Conservation (phyloP, 805 yeast genomes). For the Candida hungchunana region DNA sequence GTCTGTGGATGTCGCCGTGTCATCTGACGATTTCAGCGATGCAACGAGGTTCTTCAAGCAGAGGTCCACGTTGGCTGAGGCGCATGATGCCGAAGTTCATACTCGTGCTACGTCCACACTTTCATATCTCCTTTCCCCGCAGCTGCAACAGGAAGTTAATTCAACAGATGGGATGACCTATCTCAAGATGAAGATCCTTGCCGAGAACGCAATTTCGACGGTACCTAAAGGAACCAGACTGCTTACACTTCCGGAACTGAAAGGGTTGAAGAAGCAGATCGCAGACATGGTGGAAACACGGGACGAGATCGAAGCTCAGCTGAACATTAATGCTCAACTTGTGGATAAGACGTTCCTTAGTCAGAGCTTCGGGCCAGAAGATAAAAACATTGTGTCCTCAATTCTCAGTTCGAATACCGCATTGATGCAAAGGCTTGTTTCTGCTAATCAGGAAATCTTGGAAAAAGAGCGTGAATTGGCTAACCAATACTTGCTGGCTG, state of each 20-base stretch:
- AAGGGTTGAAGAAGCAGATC: slow-evolving; percentile 6
- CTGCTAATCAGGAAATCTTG: slow-evolving; percentile 9
- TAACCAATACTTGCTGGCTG: slow-evolving; percentile 19
- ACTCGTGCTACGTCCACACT: slow-evolving; percentile 5
- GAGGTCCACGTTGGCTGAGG: slow-evolving; percentile 4
- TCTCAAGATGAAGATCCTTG: slow-evolving; percentile 19
- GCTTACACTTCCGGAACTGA: slow-evolving; percentile 15
- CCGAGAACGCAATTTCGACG: slow-evolving; percentile 21
- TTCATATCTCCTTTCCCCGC: slow-evolving; percentile 8
- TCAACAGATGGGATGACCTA: slow-evolving; percentile 13
- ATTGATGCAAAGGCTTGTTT: slow-evolving; percentile 9
- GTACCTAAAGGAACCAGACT: slow-evolving; percentile 10
- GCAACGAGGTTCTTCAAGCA: slow-evolving; percentile 9
- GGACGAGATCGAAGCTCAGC: slow-evolving; percentile 17
- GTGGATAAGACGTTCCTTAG: slow-evolving; percentile 7
- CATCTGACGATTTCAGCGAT: slow-evolving; percentile 12
- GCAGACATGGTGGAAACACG: slow-evolving; percentile 8
- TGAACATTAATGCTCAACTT: slow-evolving; percentile 10
- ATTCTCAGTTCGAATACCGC: slow-evolving; percentile 13
- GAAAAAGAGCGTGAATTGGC: slow-evolving; percentile 4
- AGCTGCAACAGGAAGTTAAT: slow-evolving; percentile 14
- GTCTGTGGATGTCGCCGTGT: slow-evolving; percentile 7
- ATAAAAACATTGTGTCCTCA: slow-evolving; percentile 5
- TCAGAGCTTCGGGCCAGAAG: not conserved
- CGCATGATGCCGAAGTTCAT: slow-evolving; percentile 8